phyloP scores from a whole-genome alignment of 169 alveolate genomes.

The Eimeria sp. region DNA sequence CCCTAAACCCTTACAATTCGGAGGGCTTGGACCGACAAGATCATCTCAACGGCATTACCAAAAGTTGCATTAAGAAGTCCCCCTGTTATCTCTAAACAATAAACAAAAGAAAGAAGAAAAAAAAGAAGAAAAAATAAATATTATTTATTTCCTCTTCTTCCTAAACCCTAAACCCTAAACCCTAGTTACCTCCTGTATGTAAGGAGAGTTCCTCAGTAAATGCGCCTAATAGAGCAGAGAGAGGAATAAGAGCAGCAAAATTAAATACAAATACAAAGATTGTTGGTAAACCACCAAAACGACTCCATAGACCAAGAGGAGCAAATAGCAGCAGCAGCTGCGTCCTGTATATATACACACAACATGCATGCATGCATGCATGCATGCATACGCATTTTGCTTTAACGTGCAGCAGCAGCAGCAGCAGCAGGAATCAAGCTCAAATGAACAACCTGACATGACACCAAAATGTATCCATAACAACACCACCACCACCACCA shows the following conservation, averaged over 20 bases:
- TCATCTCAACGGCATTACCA: constrained; percentile 95
- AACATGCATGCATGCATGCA: too few relatives aligned
- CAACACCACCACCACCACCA: not conserved
- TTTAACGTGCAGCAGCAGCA: too few relatives aligned
- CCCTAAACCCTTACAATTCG: constrained; percentile 46
- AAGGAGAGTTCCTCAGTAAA: constrained; percentile 93
- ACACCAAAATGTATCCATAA: too few relatives aligned
- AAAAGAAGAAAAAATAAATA: not conserved
- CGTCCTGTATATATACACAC: constrained; percentile 45
- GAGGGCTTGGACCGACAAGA: constrained; percentile 92
- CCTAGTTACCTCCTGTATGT: constrained; percentile 88
- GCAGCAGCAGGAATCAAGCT: too few relatives aligned
- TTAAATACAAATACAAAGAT: constrained; percentile 87
- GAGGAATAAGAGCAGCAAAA: constrained; percentile 91
- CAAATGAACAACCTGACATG: too few relatives aligned
- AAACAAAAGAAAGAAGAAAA: not conserved
- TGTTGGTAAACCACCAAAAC: not conserved
- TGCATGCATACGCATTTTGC: too few relatives aligned
- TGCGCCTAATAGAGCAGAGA: constrained; percentile 92
- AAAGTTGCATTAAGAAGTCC: constrained; percentile 94
- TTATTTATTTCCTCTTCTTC: not conserved
- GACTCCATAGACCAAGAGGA: constrained; percentile 78
- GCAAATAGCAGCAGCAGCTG: constrained; percentile 76
- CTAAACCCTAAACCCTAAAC: not conserved
- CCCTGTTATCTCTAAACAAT: constrained; percentile 87